These are phyloP conservation scores for Medakamo hakoo DNA, from an alignment of 139 green algal genomes.

Conservation along the genomic window DNA sequence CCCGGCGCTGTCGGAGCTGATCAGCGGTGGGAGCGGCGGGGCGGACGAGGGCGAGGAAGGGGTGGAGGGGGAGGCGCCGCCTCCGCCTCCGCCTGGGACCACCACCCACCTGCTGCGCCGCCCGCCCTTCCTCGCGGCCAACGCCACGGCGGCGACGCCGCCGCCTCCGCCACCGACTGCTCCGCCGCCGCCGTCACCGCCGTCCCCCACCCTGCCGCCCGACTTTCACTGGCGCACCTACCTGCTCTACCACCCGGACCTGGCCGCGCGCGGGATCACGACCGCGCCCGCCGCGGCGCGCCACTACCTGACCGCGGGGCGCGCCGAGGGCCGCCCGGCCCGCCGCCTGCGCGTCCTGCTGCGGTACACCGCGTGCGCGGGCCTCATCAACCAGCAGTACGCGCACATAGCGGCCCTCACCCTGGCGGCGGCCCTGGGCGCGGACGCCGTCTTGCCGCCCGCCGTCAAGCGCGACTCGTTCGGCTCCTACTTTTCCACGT, in stretches of 20 bases:
- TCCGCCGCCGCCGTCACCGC: too few relatives aligned
- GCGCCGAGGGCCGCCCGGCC: conserved; percentile 22
- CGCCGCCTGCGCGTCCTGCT: conserved; percentile 32
- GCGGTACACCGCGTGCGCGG: conserved; percentile 51
- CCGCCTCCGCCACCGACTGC: background rate
- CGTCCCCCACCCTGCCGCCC: background rate
- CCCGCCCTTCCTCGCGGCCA: too few relatives aligned
- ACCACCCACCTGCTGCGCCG: too few relatives aligned
- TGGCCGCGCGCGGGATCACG: conserved; percentile 13
- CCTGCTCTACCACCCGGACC: conserved; percentile 35
- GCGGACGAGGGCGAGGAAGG: too few relatives aligned
- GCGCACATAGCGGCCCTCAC: conserved; percentile 41
- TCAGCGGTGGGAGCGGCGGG: too few relatives aligned
- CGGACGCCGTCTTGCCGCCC: conserved; percentile 32
- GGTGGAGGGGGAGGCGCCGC: too few relatives aligned
- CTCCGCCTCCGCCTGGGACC: too few relatives aligned
- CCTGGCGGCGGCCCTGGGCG: conserved; percentile 32
- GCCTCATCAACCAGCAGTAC: conserved; percentile 62
- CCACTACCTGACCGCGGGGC: conserved; percentile 30
- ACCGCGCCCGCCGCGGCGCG: conserved; percentile 15
- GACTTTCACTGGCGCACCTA: conserved; percentile 11
- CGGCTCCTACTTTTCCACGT: conserved; percentile 31
- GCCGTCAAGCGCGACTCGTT: conserved; percentile 33
- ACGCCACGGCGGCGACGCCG: too few relatives aligned
- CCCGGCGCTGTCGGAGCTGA: too few relatives aligned